Evolutionary conservation across 2,329 filamentous ascomycete genomes (phyloP).

Genomic region (Tolypocladium amazonense): DNA sequence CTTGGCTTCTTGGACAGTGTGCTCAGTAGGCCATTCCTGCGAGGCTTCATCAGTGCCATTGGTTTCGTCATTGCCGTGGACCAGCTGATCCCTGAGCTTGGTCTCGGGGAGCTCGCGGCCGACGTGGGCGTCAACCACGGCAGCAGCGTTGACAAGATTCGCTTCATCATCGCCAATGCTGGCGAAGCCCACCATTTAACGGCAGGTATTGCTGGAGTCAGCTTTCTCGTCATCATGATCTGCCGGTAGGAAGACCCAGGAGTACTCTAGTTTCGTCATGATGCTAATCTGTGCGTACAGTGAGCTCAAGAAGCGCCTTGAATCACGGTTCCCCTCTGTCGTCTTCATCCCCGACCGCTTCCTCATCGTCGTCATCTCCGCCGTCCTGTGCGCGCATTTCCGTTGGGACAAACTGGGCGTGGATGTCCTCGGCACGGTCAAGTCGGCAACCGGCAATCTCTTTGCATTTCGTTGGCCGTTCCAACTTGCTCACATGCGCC

Average conservation of each 20-base stretch:
- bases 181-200: conserved; percentile 63
- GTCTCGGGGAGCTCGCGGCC: conserved; percentile 57
- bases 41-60: conserved; percentile 95
- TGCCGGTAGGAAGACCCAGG: conserved; percentile 47
- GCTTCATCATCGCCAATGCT: conserved; percentile 64
- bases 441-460: conserved; percentile 56
- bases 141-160: conserved; percentile 75
- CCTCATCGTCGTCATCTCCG: conserved; percentile 74
- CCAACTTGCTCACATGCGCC: conserved; percentile 60
- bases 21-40: conserved; percentile 79
- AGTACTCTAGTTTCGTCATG: not conserved
- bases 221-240: conserved; percentile 85
- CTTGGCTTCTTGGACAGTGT: conserved; percentile 93
- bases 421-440: conserved; percentile 71
- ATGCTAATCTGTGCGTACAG: conserved; percentile 27
- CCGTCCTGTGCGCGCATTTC: conserved; percentile 65
- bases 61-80: conserved; percentile 94
- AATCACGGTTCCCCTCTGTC: conserved; percentile 67
- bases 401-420: conserved; percentile 74
- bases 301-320: conserved; percentile 69
- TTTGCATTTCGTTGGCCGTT: conserved; percentile 87
- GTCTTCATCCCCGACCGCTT: conserved; percentile 91
- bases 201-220: conserved; percentile 62
- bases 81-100: conserved; percentile 84
- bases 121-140: conserved; percentile 62